Evolutionary conservation across 352 stramenopile species (phyloP).

Genomic region (Pythium insidiosum): DNA sequence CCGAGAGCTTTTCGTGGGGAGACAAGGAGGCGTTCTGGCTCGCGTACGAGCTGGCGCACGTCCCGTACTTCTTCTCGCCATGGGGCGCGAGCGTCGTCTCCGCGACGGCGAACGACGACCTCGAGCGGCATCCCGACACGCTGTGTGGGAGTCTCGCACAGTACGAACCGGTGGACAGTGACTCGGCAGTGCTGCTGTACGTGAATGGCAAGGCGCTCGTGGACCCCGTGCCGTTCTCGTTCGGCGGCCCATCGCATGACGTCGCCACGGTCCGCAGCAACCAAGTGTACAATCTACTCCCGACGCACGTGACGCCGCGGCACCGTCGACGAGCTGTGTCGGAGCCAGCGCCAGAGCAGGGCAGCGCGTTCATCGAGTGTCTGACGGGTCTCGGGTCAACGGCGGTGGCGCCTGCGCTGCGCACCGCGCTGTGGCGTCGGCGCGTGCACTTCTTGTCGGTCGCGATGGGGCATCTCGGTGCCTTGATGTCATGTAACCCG

Average conservation of each 20-base stretch:
- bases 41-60: conserved; percentile 46
- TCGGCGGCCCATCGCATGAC: too few relatives aligned
- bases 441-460: conserved; percentile 40
- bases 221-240: conserved; percentile 26
- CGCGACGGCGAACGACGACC: conserved; percentile 37
- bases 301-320: conserved; percentile 28
- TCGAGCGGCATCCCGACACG: conserved; percentile 40
- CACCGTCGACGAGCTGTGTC: conserved; percentile 12
- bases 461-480: conserved; percentile 32
- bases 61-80: conserved; percentile 53
- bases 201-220: conserved; percentile 49
- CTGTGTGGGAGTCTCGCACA: conserved; percentile 64
- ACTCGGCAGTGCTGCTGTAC: conserved; percentile 33
- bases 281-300: conserved; percentile 43
- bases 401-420: conserved; percentile 14
- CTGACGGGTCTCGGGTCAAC: conserved; percentile 32
- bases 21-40: conserved; percentile 78
- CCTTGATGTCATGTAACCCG: too few relatives aligned
- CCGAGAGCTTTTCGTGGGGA: conserved; percentile 54
- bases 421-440: conserved; percentile 23
- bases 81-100: conserved; percentile 50
- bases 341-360: background rate
- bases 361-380: conserved; percentile 24
- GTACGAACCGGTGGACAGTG: conserved; percentile 28
- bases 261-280: too few relatives aligned